Evolutionary conservation across 2,329 filamentous ascomycete genomes (phyloP).

Genomic region (Sporothrix euskadiensis): DNA sequence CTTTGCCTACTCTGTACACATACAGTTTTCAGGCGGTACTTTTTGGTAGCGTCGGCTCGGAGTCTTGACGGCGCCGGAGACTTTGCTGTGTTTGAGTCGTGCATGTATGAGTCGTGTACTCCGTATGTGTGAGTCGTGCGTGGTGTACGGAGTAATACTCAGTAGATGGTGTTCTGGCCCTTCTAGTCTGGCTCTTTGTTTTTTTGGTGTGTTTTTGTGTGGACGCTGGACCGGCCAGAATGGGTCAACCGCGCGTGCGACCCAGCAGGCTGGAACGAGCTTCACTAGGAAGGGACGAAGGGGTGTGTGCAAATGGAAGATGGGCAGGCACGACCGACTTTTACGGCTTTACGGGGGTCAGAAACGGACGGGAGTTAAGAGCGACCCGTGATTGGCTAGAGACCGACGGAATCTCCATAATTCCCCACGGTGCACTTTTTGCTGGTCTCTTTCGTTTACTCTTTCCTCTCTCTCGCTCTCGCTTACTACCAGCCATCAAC

Average conservation of each 20-base stretch:
- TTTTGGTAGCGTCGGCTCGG: constrained; percentile 14
- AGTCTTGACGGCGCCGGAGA: neutral
- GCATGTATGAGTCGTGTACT: no score
- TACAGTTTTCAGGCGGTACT: neutral
- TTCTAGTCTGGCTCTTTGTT: neutral
- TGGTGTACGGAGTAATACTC: no score
- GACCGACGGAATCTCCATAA: neutral
- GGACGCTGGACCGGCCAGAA: neutral
- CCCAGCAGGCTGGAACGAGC: constrained; percentile 12
- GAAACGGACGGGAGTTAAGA: neutral
- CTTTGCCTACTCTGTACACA: neutral
- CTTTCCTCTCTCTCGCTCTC: neutral
- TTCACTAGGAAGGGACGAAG: neutral
- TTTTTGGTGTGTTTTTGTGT: neutral
- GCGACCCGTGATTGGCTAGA: neutral
- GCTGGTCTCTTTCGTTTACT: neutral
- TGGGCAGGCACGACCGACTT: neutral
- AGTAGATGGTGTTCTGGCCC: no score
- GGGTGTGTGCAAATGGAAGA: neutral
- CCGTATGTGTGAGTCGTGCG: no score
- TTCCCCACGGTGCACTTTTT: neutral
- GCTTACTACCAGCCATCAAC: constrained; percentile 7
- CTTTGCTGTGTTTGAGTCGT: neutral
- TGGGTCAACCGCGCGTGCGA: neutral
- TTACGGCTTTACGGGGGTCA: neutral